Conservation (phyloP, 352 stramenopile genomes). For the Thalassiosira exigua region DNA sequence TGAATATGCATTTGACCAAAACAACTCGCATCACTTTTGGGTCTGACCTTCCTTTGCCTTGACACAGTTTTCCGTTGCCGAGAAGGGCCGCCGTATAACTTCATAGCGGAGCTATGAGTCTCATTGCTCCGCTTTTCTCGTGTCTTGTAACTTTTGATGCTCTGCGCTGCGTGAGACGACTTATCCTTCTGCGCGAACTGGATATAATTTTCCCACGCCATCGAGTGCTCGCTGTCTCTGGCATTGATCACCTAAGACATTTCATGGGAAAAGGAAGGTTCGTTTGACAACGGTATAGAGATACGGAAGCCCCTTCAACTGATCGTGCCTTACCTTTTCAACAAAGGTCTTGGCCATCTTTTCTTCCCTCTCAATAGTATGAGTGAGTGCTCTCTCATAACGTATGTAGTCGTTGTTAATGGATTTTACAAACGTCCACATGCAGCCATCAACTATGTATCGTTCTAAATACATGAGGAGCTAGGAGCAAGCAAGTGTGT, state of each 20-base stretch:
- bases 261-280: too few relatives aligned
- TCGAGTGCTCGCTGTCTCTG: constrained; percentile 40
- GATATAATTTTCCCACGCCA: constrained; percentile 45
- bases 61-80: background rate
- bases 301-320: too few relatives aligned
- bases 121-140: background rate
- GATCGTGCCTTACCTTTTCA: constrained; percentile 19
- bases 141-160: background rate
- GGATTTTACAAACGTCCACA: constrained; percentile 61
- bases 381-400: constrained; percentile 49
- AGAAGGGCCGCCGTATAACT: constrained; percentile 15
- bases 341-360: constrained; percentile 48
- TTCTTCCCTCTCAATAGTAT: constrained; percentile 51
- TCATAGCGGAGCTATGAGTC: background rate
- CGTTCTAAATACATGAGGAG: constrained; percentile 52
- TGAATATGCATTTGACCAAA: background rate
- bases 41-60: background rate
- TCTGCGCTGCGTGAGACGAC: constrained; percentile 9
- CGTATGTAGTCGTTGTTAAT: constrained; percentile 59
- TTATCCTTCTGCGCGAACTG: background rate
- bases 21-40: background rate
- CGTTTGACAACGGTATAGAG: too few relatives aligned
- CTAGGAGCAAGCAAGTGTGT: too few relatives aligned
- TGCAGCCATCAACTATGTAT: constrained; percentile 43
- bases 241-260: constrained; percentile 29